These are phyloP conservation scores for Conidiobolus coronatus DNA, from an alignment of 371 early-diverging fungal genomes.

Conservation along the genomic window DNA sequence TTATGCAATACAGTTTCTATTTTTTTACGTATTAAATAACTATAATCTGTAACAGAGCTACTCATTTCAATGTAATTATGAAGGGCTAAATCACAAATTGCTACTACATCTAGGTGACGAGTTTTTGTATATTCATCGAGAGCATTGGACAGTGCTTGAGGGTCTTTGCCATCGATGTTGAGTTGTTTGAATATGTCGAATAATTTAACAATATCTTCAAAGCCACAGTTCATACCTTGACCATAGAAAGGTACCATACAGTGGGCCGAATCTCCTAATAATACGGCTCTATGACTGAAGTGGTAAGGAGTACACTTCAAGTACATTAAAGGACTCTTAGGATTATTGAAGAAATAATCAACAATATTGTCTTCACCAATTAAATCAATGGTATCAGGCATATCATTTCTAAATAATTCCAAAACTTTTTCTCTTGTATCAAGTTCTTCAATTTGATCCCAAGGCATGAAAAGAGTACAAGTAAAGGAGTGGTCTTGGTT, in stretches of 20 bases:
- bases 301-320: conserved; percentile 80
- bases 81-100: conserved; percentile 87
- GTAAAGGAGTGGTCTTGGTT: conserved; percentile 89
- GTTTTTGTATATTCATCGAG: conserved; percentile 41
- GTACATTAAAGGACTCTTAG: conserved; percentile 60
- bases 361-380: conserved; percentile 47
- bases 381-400: conserved; percentile 58
- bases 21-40: conserved; percentile 47
- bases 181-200: conserved; percentile 35
- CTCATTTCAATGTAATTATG: conserved; percentile 92
- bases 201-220: conserved; percentile 73
- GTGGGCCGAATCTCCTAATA: conserved; percentile 92
- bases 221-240: conserved; percentile 96
- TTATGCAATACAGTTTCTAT: conserved; percentile 54
- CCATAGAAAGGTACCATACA: conserved; percentile 96
- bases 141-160: conserved; percentile 19
- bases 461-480: conserved; percentile 90
- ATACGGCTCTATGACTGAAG: conserved; percentile 41
- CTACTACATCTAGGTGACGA: conserved; percentile 58
- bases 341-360: conserved; percentile 57
- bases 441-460: conserved; percentile 55
- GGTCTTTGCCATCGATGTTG: conserved; percentile 13
- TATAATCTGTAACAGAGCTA: conserved; percentile 40
- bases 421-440: conserved; percentile 36
- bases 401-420: conserved; percentile 49